phyloP scores from a whole-genome alignment of 2,329 filamentous ascomycete species.

The Claviceps cyperi region DNA sequence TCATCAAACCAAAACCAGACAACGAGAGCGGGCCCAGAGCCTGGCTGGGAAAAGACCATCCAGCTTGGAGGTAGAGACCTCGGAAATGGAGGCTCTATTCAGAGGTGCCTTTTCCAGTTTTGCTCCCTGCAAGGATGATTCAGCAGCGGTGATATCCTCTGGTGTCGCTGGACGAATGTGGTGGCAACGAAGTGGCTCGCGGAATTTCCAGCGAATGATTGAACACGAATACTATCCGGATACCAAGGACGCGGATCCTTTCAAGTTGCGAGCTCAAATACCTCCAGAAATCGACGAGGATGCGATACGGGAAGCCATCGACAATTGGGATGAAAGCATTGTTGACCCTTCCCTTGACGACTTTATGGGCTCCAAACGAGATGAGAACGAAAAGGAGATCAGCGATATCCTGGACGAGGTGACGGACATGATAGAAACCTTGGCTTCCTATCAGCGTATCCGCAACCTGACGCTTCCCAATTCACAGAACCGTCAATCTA shows the following conservation, averaged over 20 bases:
- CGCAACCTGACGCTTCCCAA: slow-evolving; percentile 56
- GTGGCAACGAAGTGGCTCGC: slow-evolving; percentile 60
- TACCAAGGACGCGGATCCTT: slow-evolving; percentile 22
- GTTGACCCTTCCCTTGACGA: slow-evolving; percentile 45
- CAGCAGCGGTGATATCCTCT: slow-evolving; percentile 53
- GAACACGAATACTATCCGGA: slow-evolving; percentile 34
- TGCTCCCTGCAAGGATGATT: slow-evolving; percentile 61
- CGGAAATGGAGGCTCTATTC: slow-evolving; percentile 61
- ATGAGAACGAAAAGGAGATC: slow-evolving; percentile 50
- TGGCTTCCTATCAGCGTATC: slow-evolving; percentile 67
- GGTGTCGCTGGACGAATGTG: slow-evolving; percentile 55
- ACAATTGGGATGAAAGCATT: slow-evolving; percentile 41
- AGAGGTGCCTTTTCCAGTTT: slow-evolving; percentile 68
- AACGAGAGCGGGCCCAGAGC: slow-evolving; percentile 58
- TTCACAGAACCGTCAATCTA: slow-evolving; percentile 44
- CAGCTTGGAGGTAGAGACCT: slow-evolving; percentile 40
- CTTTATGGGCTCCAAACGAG: slow-evolving; percentile 34
- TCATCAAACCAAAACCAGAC: slow-evolving; percentile 43
- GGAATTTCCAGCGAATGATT: slow-evolving; percentile 49
- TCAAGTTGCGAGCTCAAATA: slow-evolving; percentile 16
- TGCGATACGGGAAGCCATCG: slow-evolving; percentile 37
- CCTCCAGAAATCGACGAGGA: slow-evolving; percentile 34
- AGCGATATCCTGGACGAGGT: slow-evolving; percentile 61
- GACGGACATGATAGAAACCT: slow-evolving; percentile 60
- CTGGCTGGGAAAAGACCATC: slow-evolving; percentile 45